Base-by-base conservation (phyloP, 768 basidiomycete species). In the Rhizopogon vinicolor region DNA sequence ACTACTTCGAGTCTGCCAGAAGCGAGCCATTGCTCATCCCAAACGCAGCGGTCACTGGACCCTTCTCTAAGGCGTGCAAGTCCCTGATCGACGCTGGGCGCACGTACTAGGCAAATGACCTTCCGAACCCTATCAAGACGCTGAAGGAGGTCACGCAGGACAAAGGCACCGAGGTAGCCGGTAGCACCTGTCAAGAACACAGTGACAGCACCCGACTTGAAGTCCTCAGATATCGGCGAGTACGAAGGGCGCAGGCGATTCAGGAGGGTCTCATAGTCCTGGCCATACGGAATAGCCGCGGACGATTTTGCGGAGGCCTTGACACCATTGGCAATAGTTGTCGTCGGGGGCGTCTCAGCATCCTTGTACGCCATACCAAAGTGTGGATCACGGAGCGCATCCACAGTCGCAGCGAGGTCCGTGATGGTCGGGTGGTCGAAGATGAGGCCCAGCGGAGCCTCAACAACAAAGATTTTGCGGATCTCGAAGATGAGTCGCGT, bases 401-500 rank as follows among this genome's bases (percentile, higher is more conserved):
- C 95, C 31, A 98, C 76, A 41, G 89, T 87, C 5, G 71, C 72
- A 4, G 89, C 92, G 50, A 93, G 85, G 13, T 83, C 87, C 0
- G 74, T 69, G 60, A 98, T 85, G 7, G 93, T 98, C 0, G 97
- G 93, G 63, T 87, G 76, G 52, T 93, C 89, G 68, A 98, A 99
- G 46, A 98, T 85, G 42, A 98, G 76, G 7, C 93, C 91, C 25
- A 99, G 75, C 0, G 96, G 95, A 4, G 93, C 93, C 53, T 95
- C 85, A 18, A 97, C 79, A 10, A 94, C 86, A 68, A 98, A 97
- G 0, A 79, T 75, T 72, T 95, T 97, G 64, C 97, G 87, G 52
- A 99, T 87, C 72, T 98, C 93, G 68, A 99, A 98, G 63, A 98
- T 92, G 58, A 98, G 84, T 22, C 95, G 87, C 2, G 97, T 99